Base-by-base conservation (phyloP, 2,329 filamentous ascomycete genomes). In the Geosmithia morbida region DNA sequence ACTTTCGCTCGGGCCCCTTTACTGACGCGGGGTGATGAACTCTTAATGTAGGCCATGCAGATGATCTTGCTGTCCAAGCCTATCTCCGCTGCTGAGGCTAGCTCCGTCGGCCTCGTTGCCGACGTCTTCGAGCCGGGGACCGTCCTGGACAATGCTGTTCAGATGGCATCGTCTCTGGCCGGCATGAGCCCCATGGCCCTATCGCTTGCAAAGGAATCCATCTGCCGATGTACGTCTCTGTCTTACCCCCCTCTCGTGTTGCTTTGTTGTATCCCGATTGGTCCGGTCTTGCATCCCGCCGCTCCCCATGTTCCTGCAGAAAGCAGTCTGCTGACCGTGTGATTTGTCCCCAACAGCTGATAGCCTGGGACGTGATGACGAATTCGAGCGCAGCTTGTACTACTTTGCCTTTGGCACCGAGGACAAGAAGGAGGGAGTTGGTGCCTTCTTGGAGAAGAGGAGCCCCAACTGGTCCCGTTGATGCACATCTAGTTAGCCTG, bases 381-480 rank as follows among this genome's bases (percentile, higher is more conserved):
- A 58, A 37, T 57, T 63, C 41, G 61, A 65, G 51, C 55, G 61
- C 45, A 54, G 55, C 46, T 51, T 65, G 29, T 65, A 66, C 49
- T 63, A 62, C 48, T 55, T 57, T 45, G 60, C 63, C 33, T 64
- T 66, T 53, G 57, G 57, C 2, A 60, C 54, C n/a, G 48, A 51
- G 22, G 56, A 61, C 44, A 61, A 61, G 45, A 48, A 50, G 20
- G 59, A 61, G 46, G 59, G 58, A 29, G 55, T 61, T 17, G 49
- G 48, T 7, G 59, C 60, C 7, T 61, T 62, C 45, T 50, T 62
- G 7, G 54, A 60, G 29, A 59, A 62, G 52, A 45, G 49, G 41
- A 41, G 30, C 10, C 48, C 48, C 7, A 45, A 17, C 8, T 49
- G 48, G 48, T 19, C 26, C n/a, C 13, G 17, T 19, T 43, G 19